Conservation (phyloP, 2,329 filamentous ascomycete species). For the Teratosphaeriaceae sp. region DNA sequence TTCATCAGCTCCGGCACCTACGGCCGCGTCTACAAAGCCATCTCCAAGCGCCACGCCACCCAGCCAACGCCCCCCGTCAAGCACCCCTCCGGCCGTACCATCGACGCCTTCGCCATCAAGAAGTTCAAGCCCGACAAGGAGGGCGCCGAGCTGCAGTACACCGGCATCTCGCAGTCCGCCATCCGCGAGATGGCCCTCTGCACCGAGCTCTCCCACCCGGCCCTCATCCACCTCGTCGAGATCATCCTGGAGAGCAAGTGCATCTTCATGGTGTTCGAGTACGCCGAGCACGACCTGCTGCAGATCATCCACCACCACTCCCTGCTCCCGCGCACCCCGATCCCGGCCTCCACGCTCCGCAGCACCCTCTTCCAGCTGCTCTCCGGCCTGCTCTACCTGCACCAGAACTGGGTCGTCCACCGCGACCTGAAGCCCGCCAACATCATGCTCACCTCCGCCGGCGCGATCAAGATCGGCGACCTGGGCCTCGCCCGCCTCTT, state of each 20-base stretch:
- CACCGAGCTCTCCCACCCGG: conserved; percentile 80
- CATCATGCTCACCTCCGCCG: conserved; percentile 91
- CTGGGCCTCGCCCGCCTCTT: conserved; percentile 87
- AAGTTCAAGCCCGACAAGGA: conserved; percentile 99
- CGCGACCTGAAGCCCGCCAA: conserved; percentile 96
- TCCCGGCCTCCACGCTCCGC: conserved; percentile 81
- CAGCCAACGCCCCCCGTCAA: conserved; percentile 16
- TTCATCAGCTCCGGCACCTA: conserved; percentile 99
- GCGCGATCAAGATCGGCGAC: conserved; percentile 92
- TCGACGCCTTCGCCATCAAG: conserved; percentile 93
- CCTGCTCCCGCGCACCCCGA: conserved; percentile 77
- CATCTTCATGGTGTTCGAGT: conserved; percentile 99
- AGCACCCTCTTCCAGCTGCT: conserved; percentile 94
- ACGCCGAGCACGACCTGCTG: conserved; percentile 92
- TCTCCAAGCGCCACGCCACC: conserved; percentile 70
- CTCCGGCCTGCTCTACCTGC: conserved; percentile 89
- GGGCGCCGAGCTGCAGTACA: conserved; percentile 84
- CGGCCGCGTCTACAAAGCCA: conserved; percentile 94
- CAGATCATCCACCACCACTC: conserved; percentile 99
- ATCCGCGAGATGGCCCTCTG: conserved; percentile 97
- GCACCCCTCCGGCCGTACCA: conserved; percentile 25
- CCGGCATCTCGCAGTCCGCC: conserved; percentile 93
- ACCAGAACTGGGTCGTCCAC: conserved; percentile 95
- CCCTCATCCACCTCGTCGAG: conserved; percentile 85
- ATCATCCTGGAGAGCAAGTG: conserved; percentile 98